phyloP scores from a whole-genome alignment of 1,139 yeast species.

The Diutina catenulata region DNA sequence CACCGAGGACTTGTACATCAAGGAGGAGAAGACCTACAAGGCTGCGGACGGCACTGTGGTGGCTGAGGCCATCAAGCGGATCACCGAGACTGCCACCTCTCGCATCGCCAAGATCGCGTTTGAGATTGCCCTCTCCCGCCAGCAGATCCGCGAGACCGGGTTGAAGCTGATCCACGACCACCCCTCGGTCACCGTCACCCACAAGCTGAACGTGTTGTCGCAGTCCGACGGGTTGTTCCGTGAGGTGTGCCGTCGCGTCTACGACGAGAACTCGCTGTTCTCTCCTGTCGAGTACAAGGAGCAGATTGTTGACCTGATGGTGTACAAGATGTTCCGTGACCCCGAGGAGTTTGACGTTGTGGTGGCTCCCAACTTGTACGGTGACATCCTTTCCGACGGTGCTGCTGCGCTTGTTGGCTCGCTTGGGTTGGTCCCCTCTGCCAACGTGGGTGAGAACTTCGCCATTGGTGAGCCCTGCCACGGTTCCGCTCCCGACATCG shows the following conservation, averaged over 20 bases:
- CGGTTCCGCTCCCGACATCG: conserved; percentile 98
- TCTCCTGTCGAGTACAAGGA: conserved; percentile 62
- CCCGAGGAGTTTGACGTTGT: conserved; percentile 95
- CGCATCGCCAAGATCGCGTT: conserved; percentile 85
- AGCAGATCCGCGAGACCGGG: conserved; percentile 59
- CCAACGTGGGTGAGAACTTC: conserved; percentile 91
- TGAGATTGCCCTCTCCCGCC: conserved; percentile 88
- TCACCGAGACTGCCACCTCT: conserved; percentile 75
- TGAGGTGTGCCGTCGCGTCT: conserved; percentile 73
- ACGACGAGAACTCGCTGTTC: conserved; percentile 53
- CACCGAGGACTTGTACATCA: conserved; percentile 93
- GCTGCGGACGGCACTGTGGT: conserved; percentile 59
- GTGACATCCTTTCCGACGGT: conserved; percentile 95
- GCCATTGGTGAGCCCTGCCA: conserved; percentile 99
- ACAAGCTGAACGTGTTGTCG: conserved; percentile 89
- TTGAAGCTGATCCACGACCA: conserved; percentile 23
- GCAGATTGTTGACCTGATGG: conserved; percentile 98
- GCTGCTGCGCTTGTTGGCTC: conserved; percentile 99
- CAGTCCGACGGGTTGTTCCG: conserved; percentile 94
- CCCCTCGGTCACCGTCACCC: conserved; percentile 84
- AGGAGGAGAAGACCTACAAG: conserved; percentile 71
- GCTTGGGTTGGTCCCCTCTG: conserved; percentile 95
- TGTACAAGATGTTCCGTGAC: conserved; percentile 95
- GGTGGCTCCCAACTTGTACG: conserved; percentile 96
- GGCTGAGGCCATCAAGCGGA: conserved; percentile 96